A percentile compares a stretch with the other conserved stretches of the same genome.
Evolutionary conservation across 768 basidiomycete species (phyloP).

Genomic region (Russula abietina): DNA sequence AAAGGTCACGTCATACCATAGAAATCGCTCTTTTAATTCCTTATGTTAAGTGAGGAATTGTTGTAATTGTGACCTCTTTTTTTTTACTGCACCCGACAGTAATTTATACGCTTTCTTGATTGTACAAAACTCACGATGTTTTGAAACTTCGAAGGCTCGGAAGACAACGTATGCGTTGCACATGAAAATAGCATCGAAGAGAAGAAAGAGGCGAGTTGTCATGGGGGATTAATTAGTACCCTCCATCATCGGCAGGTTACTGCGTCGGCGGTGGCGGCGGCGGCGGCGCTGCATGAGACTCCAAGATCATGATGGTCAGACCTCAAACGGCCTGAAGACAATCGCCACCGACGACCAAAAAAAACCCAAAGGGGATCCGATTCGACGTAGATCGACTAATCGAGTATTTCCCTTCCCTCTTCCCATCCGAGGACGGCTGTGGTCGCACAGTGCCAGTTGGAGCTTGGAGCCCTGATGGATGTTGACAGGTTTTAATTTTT

Average conservation of each 20-base stretch:
- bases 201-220: not conserved
- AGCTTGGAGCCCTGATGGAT: too few relatives aligned
- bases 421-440: not conserved
- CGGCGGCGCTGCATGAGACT: not conserved
- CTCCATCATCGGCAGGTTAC: not conserved
- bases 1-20: slow-evolving; percentile 18
- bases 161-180: not conserved
- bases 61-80: slow-evolving; percentile 15
- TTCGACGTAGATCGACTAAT: too few relatives aligned
- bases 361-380: not conserved
- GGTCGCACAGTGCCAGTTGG: not conserved
- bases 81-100: not conserved
- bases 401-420: too few relatives aligned
- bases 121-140: not conserved
- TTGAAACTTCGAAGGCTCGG: not conserved
- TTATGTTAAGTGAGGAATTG: slow-evolving; percentile 15
- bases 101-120: slow-evolving; percentile 11
- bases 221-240: not conserved
- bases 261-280: not conserved
- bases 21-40: slow-evolving; percentile 8
- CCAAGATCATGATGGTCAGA: not conserved
- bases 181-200: not conserved
- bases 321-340: not conserved
- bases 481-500: not conserved
- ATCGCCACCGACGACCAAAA: not conserved